Percentiles rank a stretch among this genome's conserved stretches.
Conservation (phyloP, 2,329 filamentous ascomycete species). For the Diaporthe helianthi region DNA sequence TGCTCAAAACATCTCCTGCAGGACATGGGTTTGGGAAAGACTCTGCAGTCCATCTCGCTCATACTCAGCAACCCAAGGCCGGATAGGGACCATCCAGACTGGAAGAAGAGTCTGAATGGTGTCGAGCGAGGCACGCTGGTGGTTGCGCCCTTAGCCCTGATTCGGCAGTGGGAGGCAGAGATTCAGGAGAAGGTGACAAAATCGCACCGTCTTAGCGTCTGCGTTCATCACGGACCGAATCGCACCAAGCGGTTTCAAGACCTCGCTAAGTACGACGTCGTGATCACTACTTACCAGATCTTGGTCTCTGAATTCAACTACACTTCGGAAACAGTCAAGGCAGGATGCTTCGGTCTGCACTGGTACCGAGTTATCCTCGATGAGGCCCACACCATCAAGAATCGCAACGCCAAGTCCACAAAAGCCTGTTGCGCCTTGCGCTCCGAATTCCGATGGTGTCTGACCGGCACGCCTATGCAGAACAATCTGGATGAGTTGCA, state of each 20-base stretch:
- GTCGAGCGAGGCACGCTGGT: slow-evolving; percentile 85
- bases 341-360: slow-evolving; percentile 87
- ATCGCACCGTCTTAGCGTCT: slow-evolving; percentile 76
- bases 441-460: slow-evolving; percentile 91
- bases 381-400: slow-evolving; percentile 98
- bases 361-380: slow-evolving; percentile 97
- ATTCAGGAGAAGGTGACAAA: slow-evolving; percentile 81
- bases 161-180: slow-evolving; percentile 96
- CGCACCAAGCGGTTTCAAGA: slow-evolving; percentile 81
- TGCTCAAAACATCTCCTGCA: neutral
- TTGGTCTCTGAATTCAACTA: slow-evolving; percentile 87
- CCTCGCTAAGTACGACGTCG: slow-evolving; percentile 86
- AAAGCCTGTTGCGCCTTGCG: slow-evolving; percentile 87
- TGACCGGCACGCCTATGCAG: slow-evolving; percentile 96
- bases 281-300: slow-evolving; percentile 97
- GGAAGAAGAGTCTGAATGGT: slow-evolving; percentile 72
- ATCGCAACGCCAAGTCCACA: slow-evolving; percentile 93
- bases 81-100: slow-evolving; percentile 60
- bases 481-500: slow-evolving; percentile 98
- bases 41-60: slow-evolving; percentile 88
- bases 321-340: slow-evolving; percentile 69
- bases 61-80: slow-evolving; percentile 84
- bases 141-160: slow-evolving; percentile 89
- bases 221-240: slow-evolving; percentile 88
- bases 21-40: slow-evolving; percentile 97